A percentile compares a stretch with the other conserved stretches of the same genome.
Evolutionary conservation across 352 stramenopile species (phyloP).

Genomic region (Paralagenidium karlingii): DNA sequence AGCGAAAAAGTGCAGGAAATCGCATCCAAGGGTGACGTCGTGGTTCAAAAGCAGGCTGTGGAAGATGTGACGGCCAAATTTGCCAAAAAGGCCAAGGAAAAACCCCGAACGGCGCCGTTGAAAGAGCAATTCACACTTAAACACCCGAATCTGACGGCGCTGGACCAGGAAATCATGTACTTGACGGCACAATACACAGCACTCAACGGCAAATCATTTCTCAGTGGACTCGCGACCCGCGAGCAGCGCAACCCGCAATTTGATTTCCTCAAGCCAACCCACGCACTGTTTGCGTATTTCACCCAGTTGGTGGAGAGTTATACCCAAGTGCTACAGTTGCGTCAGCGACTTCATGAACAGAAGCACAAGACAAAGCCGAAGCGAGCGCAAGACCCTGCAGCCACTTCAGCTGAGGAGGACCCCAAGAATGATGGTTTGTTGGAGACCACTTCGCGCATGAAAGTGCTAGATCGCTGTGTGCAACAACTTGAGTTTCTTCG

Average conservation of each 20-base stretch:
- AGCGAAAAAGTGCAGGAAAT: constrained; percentile 12
- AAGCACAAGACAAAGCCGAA: constrained; percentile 35
- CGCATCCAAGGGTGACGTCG: constrained; percentile 18
- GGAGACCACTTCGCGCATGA: too few relatives aligned
- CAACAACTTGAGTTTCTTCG: constrained; percentile 74
- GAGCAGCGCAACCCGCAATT: constrained; percentile 97
- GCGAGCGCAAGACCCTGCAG: background rate
- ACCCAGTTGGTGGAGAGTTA: constrained; percentile 96
- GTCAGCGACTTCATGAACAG: constrained; percentile 44
- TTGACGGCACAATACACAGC: constrained; percentile 97
- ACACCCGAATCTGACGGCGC: constrained; percentile 79
- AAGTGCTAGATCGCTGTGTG: constrained; percentile 75
- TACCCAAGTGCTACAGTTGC: constrained; percentile 75
- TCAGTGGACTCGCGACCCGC: constrained; percentile 86
- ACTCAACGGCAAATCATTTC: constrained; percentile 90
- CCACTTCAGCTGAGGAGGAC: background rate
- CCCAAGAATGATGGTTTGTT: too few relatives aligned
- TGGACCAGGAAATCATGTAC: constrained; percentile 97
- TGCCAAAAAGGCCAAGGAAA: constrained; percentile 89
- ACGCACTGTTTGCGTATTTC: constrained; percentile 98
- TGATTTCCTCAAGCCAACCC: constrained; percentile 96
- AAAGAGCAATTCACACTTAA: constrained; percentile 80
- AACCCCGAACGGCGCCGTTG: constrained; percentile 40
- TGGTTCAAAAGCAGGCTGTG: constrained; percentile 81
- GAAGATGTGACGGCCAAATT: constrained; percentile 70